Evolutionary conservation across 805 yeast species (phyloP).

Genomic region (Wickerhamomyces subpelliculosus): DNA sequence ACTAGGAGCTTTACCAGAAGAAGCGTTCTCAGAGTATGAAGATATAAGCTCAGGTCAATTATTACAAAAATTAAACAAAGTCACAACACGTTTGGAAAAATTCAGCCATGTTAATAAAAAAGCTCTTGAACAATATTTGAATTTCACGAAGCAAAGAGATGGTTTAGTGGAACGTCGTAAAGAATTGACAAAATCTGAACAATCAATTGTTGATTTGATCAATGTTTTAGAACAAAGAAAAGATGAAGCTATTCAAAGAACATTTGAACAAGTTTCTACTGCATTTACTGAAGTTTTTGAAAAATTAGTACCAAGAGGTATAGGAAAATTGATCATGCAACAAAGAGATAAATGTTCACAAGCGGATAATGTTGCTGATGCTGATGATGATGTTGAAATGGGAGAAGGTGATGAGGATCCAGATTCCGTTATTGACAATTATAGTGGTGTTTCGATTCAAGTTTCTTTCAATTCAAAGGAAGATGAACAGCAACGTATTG

Average conservation of each 20-base stretch:
- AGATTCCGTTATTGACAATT: constrained; percentile 40
- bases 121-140: constrained; percentile 77
- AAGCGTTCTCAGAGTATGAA: constrained; percentile 53
- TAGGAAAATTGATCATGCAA: constrained; percentile 65
- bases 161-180: constrained; percentile 56
- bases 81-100: constrained; percentile 50
- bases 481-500: constrained; percentile 82
- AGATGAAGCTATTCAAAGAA: constrained; percentile 70
- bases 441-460: constrained; percentile 74
- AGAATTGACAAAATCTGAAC: constrained; percentile 65
- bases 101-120: constrained; percentile 80
- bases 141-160: constrained; percentile 66
- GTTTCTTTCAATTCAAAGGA: constrained; percentile 85
- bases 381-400: constrained; percentile 13
- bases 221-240: constrained; percentile 67
- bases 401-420: constrained; percentile 16
- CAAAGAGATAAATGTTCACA: constrained; percentile 5
- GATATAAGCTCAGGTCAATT: constrained; percentile 44
- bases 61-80: constrained; percentile 42
- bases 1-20: constrained; percentile 85
- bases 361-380: constrained; percentile 19
- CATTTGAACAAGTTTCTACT: constrained; percentile 69
- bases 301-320: constrained; percentile 76
- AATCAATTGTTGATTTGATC: constrained; percentile 68
- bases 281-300: constrained; percentile 73